These are phyloP conservation scores for cucumber (Cucumis sativus) DNA, from an alignment of 306 rosid species.

Conservation along the genomic window DNA sequence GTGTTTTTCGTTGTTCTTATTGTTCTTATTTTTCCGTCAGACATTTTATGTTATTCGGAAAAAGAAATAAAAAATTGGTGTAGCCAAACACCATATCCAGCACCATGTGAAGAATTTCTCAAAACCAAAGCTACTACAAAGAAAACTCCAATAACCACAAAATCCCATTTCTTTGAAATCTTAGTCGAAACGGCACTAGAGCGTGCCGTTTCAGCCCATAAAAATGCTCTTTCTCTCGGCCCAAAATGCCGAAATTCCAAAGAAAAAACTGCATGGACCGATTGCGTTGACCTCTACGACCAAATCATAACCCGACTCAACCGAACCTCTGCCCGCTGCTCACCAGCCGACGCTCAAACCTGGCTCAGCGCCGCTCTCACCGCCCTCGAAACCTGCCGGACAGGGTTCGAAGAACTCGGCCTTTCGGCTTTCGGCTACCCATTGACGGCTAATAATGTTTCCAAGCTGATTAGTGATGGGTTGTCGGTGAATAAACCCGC, in stretches of 20 bases:
- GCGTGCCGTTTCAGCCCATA: slow-evolving; percentile 28
- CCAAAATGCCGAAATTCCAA: slow-evolving; percentile 25
- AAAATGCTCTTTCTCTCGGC: slow-evolving; percentile 21
- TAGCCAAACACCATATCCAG: slow-evolving; percentile 69
- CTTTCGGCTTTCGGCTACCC: slow-evolving; percentile 26
- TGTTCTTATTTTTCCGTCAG: slow-evolving; percentile 12
- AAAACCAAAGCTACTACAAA: slow-evolving; percentile 12
- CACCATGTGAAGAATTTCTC: slow-evolving; percentile 52
- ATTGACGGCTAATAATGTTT: slow-evolving; percentile 41
- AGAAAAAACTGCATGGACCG: slow-evolving; percentile 58
- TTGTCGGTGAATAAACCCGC: slow-evolving; percentile 36
- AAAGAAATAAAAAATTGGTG: slow-evolving; percentile 50
- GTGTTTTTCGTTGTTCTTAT: not conserved
- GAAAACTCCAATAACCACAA: slow-evolving; percentile 27
- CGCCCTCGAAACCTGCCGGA: slow-evolving; percentile 45
- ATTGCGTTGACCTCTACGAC: slow-evolving; percentile 53
- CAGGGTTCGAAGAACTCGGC: slow-evolving; percentile 48
- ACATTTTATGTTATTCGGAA: slow-evolving; percentile 9
- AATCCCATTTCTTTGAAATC: slow-evolving; percentile 45
- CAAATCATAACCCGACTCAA: slow-evolving; percentile 35
- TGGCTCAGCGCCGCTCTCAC: slow-evolving; percentile 12
- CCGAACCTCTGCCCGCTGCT: slow-evolving; percentile 16
- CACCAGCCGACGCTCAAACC: slow-evolving; percentile 5
- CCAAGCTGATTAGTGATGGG: slow-evolving; percentile 44
- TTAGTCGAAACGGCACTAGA: slow-evolving; percentile 39